phyloP scores from a whole-genome alignment of 2,329 filamentous ascomycete species.

The Colletotrichum gloeosporioides region DNA sequence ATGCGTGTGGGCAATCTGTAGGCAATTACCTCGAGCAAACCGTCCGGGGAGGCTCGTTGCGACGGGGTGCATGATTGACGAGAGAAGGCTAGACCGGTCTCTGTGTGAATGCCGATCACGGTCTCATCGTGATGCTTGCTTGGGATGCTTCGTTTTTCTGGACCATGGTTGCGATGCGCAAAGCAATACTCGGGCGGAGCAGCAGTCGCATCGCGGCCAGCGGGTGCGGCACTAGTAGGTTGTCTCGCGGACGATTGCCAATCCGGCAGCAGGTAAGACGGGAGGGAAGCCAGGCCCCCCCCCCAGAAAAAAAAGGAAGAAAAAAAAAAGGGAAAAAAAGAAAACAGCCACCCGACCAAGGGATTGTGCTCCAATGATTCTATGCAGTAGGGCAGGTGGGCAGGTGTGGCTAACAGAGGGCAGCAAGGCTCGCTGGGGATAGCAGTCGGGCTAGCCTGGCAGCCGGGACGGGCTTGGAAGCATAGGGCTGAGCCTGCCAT shows the following conservation, averaged over 20 bases:
- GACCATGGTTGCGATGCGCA: neutral
- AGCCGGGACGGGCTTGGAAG: slow-evolving; percentile 3
- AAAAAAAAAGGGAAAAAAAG: neutral
- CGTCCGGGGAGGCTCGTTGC: neutral
- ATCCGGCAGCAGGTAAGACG: neutral
- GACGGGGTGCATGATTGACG: neutral
- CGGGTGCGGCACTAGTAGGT: neutral
- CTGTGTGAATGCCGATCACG: neutral
- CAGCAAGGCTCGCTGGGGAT: neutral
- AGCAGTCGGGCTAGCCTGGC: neutral
- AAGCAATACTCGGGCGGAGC: neutral
- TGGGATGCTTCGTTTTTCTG: slow-evolving; percentile 8
- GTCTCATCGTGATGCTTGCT: neutral
- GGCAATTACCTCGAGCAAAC: neutral
- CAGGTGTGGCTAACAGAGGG: slow-evolving; percentile 3
- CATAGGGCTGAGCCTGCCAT: slow-evolving; percentile 19
- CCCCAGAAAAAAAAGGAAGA: too few species aligned
- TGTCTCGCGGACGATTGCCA: neutral
- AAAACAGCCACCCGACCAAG: neutral
- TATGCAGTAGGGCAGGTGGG: too few species aligned
- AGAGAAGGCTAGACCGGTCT: neutral
- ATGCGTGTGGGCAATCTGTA: neutral
- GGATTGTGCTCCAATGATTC: neutral
- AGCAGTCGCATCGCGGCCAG: neutral
- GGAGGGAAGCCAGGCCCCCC: neutral